Evolutionary conservation across 2,329 filamentous ascomycete species (phyloP), one percentile per base, ranked within the genome.

Genomic region (Talaromyces sp.): DNA sequence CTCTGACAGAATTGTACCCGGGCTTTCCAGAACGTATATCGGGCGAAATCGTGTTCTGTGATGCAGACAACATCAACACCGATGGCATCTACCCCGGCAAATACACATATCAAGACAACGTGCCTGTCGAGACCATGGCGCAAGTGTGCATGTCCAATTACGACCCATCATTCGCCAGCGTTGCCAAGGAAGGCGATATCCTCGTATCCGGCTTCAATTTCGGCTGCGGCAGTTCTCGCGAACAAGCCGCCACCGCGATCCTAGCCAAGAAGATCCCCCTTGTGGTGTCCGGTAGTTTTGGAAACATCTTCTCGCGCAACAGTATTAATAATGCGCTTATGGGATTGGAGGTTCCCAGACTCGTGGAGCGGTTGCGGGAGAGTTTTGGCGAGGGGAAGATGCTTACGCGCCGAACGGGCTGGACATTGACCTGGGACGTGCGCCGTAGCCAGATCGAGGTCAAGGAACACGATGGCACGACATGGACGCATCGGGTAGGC

Each of bases 131-230:
- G 67, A 87, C 87, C 65, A 97, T 98, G 94, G 92, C 92, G 0
- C 82, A 91, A 69, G 93, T 93, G 0, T 93, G 91, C 78, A 97
- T 98, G 93, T 86, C 90, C 75, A 98, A 98, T 83, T 98, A 97
- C 79, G 94, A 98, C 75, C 79, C 85, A 0, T 75, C 51, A 25
- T 65, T 61, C n/a, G 49, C 58, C 6, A 19, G 5, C 10, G 25
- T 56, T 40, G 58, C 49, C 36, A 85, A 85, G 69, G 74, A 86
- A 0, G 88, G 87, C 58, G 93, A 98, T 96, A 66, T 66, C 60
- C 62, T 97, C 0, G 93, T 97, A 0, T 80, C 89, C 0, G 93
- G 93, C 36, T 95, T 89, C 82, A 96, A 96, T 81, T 97, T 97
- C 74, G 94, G 94, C 58, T 92, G 89, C 70, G 93, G 93, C 19